A percentile compares a stretch with the other conserved stretches of the same genome.
Conservation (phyloP, 495 filamentous ascomycete genomes). For the Rhypophila decipiens region DNA sequence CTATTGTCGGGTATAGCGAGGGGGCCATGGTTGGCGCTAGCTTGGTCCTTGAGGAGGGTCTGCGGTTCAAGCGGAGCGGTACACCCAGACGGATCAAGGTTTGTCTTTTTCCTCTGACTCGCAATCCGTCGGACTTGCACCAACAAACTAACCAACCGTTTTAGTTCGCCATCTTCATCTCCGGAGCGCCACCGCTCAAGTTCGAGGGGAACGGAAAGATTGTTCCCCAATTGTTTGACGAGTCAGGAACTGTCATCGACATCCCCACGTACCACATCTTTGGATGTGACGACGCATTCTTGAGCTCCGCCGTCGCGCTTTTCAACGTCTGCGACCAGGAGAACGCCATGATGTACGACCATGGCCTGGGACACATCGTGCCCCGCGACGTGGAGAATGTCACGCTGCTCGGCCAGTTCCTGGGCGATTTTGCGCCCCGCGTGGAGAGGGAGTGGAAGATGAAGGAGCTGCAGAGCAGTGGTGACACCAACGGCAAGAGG, state of each 20-base stretch:
- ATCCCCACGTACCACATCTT: slow-evolving; percentile 53
- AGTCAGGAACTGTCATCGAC: slow-evolving; percentile 38
- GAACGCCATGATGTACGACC: slow-evolving; percentile 46
- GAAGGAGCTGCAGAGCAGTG: too few relatives aligned
- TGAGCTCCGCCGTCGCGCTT: slow-evolving; percentile 44
- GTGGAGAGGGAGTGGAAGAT: slow-evolving; percentile 23
- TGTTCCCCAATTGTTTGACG: slow-evolving; percentile 35
- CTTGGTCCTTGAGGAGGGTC: slow-evolving; percentile 43
- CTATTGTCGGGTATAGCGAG: slow-evolving; percentile 48
- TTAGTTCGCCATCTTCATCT: slow-evolving; percentile 47
- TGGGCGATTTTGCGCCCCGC: slow-evolving; percentile 19
- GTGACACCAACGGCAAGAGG: too few relatives aligned
- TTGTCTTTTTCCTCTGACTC: not conserved
- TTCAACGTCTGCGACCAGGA: slow-evolving; percentile 52
- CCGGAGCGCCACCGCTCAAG: slow-evolving; percentile 47
- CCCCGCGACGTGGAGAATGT: slow-evolving; percentile 45
- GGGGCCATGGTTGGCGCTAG: slow-evolving; percentile 46
- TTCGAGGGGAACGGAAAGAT: slow-evolving; percentile 28
- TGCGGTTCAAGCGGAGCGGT: slow-evolving; percentile 29
- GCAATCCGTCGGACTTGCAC: too few relatives aligned
- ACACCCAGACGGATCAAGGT: slow-evolving; percentile 41
- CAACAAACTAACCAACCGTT: too few relatives aligned
- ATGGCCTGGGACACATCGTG: slow-evolving; percentile 49
- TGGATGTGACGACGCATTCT: slow-evolving; percentile 50
- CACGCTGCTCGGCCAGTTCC: slow-evolving; percentile 30